These are phyloP conservation scores for Heracleum sosnowskyi DNA, from an alignment of 129 eudicot genomes.

Conservation along the genomic window DNA sequence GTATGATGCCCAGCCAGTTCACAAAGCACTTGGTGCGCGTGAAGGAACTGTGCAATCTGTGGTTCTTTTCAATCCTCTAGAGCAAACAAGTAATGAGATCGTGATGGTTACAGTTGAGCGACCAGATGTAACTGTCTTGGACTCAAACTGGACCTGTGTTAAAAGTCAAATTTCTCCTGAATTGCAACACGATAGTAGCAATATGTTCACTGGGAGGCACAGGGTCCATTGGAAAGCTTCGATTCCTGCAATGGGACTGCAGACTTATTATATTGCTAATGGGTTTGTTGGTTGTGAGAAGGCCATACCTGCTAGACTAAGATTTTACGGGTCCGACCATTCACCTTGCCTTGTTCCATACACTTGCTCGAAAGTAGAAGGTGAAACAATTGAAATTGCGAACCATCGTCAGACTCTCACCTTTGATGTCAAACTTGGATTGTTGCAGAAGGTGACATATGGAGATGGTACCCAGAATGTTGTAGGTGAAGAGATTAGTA, in stretches of 20 bases:
- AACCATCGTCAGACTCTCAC: constrained; percentile 58
- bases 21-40: constrained; percentile 47
- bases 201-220: constrained; percentile 70
- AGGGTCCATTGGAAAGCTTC: constrained; percentile 89
- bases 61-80: constrained; percentile 74
- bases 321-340: constrained; percentile 23
- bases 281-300: constrained; percentile 90
- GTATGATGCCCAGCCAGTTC: constrained; percentile 76
- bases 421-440: constrained; percentile 49
- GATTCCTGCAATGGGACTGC: constrained; percentile 86
- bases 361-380: constrained; percentile 63
- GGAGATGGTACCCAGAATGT: constrained; percentile 36
- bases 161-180: constrained; percentile 96
- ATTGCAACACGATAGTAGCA: constrained; percentile 48
- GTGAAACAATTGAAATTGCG: constrained; percentile 46
- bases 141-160: constrained; percentile 95
- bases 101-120: constrained; percentile 88
- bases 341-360: constrained; percentile 64
- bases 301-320: constrained; percentile 72
- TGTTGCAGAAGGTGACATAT: constrained; percentile 54
- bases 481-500: constrained; percentile 69
- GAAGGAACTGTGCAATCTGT: constrained; percentile 84
- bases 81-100: constrained; percentile 82
- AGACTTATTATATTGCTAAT: constrained; percentile 79
- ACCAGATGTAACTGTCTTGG: constrained; percentile 85